Base-by-base conservation (phyloP, 106 monocot species). In the Allium sativum region DNA sequence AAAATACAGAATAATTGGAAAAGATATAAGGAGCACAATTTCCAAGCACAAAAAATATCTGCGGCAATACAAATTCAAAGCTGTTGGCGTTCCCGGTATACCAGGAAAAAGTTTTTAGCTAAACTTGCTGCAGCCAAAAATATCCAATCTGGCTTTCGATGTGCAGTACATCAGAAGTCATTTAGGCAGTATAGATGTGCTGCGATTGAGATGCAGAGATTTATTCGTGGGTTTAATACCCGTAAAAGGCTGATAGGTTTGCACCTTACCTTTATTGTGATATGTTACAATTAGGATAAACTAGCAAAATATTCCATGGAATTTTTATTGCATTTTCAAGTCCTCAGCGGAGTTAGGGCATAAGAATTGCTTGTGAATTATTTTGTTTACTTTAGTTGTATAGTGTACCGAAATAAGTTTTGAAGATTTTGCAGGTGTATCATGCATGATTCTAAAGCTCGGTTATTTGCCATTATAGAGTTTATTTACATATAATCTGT, bases 51-150 rank as follows among this genome's bases (percentile, higher is more conserved):
- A 14, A 52, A 55, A 65, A 48, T 13, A 14, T 43, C 9, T 61
- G 59, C 81, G 67, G 75, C 78, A 45, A 59, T 67, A 47, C 62
- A 52, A 54, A 78, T 85, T 54, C 85, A 85, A 55, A 74, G 66
- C 3, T 53, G 52, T 62, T 85, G 85, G 81, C 85, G 75, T 53
- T 18, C 69, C 56, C 81, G 66, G 69, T 73, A 60, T 50, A 40
- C 41, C 12, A 60, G 69, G 60, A 81, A 53, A n/a, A 45, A 17
- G 0, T 75, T 69, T 48, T 19, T 69, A 15, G 48, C 7, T 18
- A 71, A 78, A 59, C 42, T 72, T 41, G 53, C 31, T 41, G 74
- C 77, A 53, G 57, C 68, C 44, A 53, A 52, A 66, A 15, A 21
- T n/a, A 75, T 85, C 13, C 85, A 85, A 47, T 42, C 69, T 57